phyloP scores from a whole-genome alignment of 2,329 filamentous ascomycete species.

The Alternaria conjuncta region DNA sequence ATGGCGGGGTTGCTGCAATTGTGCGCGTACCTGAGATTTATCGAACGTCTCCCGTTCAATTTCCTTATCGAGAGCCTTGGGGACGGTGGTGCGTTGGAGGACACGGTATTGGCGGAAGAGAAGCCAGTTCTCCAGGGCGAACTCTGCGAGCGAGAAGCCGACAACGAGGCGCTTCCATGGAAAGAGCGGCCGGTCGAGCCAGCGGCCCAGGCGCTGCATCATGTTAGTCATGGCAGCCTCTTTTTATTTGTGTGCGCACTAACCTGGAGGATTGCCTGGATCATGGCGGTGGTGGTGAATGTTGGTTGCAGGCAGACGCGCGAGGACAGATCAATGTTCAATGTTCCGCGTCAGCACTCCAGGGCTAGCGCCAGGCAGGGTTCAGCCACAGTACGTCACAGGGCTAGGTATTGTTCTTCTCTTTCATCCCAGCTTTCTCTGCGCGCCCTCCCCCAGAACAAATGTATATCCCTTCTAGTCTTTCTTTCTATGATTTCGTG shows the following conservation, averaged over 20 bases:
- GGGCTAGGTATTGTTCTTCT: background rate
- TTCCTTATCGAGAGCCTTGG: constrained; percentile 86
- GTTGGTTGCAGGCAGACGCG: constrained; percentile 15
- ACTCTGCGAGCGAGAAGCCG: constrained; percentile 92
- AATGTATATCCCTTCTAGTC: background rate
- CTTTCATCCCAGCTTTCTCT: background rate
- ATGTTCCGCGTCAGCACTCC: constrained; percentile 4
- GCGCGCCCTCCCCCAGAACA: background rate
- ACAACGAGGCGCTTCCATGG: constrained; percentile 98
- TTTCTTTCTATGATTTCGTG: background rate
- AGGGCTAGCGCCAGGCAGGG: constrained; percentile 14
- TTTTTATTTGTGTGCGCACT: background rate
- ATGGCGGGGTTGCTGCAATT: background rate
- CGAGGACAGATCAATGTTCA: constrained; percentile 31
- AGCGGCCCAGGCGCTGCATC: constrained; percentile 71
- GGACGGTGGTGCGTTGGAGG: constrained; percentile 78
- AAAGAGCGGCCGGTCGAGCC: constrained; percentile 89
- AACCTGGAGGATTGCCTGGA: constrained; percentile 47
- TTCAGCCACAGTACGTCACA: constrained; percentile 1
- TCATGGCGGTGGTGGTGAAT: constrained; percentile 35
- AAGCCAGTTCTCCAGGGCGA: constrained; percentile 86
- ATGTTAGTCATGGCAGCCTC: constrained; percentile 17
- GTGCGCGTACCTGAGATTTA: constrained; percentile 72
- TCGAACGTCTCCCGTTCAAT: constrained; percentile 90
- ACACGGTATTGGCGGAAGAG: constrained; percentile 89